Base-by-base conservation (phyloP, 1,284 basidiomycete genomes). In the Papiliotrema laurentii region DNA sequence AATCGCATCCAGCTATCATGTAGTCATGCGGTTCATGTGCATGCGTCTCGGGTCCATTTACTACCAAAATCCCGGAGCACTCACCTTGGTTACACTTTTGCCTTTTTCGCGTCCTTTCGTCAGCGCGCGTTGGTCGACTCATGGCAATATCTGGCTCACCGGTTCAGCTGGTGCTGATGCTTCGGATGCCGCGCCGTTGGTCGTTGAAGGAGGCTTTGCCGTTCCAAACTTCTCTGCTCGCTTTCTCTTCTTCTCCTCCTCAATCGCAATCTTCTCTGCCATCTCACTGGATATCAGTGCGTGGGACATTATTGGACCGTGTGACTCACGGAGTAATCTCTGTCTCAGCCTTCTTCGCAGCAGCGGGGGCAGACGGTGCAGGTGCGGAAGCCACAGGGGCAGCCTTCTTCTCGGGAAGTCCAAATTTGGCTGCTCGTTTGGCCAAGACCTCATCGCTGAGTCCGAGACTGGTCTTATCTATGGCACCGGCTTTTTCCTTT, bases 171-270 rank as follows among this genome's bases (percentile, higher is more conserved):
- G n/a, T n/a, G n/a, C n/a, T n/a, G n/a, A n/a, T n/a, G n/a, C n/a
- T n/a, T n/a, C n/a, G n/a, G n/a, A n/a, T n/a, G n/a, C n/a, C 18
- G 45, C 34, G 16, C 49, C 55, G 47, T 53, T 59, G 26, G 43
- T 44, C 24, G 21, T 42, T 16, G 24, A 27, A 24, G 28, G 50
- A 16, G 54, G 54, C 43, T 57, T 57, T 7, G 28, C 56, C 5
- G 56, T 53, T 5, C 66, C 70, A 51, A 75, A 76, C 59, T 74
- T 71, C 49, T 73, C 75, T 5, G 70, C 69, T 33, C 75, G 56
- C 61, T 76, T 76, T 40, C 73, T 56, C 64, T 75, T 75, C 70
- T 72, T 75, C 61, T 76, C 74, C 52, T 75, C 75, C 38, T 76
- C 72, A 13, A 53, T 47, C 2, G 63, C 63, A 19, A 64, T 47